Base-by-base conservation (phyloP, 2,329 filamentous ascomycete genomes). In the Aspergillus sp. region DNA sequence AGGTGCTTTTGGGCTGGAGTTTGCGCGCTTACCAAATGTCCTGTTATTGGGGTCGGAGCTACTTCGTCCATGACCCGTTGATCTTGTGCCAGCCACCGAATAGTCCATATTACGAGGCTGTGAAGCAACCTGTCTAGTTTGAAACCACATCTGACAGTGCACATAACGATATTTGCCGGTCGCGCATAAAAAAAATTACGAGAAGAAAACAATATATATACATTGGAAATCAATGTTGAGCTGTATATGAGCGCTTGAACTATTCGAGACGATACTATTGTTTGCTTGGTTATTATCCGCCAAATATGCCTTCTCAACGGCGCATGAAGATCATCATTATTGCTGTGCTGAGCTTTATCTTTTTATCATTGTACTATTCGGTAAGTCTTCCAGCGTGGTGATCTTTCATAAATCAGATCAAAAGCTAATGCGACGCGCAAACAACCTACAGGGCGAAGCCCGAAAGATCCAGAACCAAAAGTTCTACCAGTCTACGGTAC, bases 351-450 rank as follows among this genome's bases (percentile, higher is more conserved):
- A 73, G 82, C 52, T 72, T 79, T 46, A 67, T 91, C 47, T 68
- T 91, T 53, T 75, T 83, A 37, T 70, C 85, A 43, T 72, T 94
- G 54, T 89, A 91, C 72, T 83, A 88, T 62, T 85, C 83, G 45
- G 80, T 85, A 62, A 72, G 75, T 46, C 32, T 33, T 33, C 27
- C 27, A 33, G n/a, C 27, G 27, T 27, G 19, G 26, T n/a, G 9
- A n/a, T 27, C 7, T 9, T 33, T 7, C n/a, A 12, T 12, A 26
- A 35, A 5, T 28, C 29, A 13, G 29, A 6, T 7, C 13, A 9
- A 32, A 32, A 31, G 26, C 44, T 53, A 35, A 54, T 43, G 26
- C 12, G 28, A 33, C 35, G 37, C 42, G 12, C 40, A 30, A 33
- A 12, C 11, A 26, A 35, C 42, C 27, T 45, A 39, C 42, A 74